Base-by-base conservation (phyloP, 805 yeast species). In the Metschnikowia cubensis region DNA sequence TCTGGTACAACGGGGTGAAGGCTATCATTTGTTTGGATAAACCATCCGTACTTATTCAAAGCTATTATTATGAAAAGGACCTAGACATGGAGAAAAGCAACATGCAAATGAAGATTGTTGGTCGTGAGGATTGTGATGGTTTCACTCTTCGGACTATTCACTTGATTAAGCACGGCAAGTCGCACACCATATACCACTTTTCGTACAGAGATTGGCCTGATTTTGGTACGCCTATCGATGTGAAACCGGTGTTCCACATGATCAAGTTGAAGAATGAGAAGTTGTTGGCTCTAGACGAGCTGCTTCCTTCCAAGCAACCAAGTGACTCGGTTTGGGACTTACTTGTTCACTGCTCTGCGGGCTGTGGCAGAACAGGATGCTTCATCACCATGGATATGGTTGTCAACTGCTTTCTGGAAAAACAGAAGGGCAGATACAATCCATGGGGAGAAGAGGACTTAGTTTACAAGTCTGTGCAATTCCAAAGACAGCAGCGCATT, bases 401-500 rank as follows among this genome's bases (percentile, higher is more conserved):
- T 14, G 45, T 68, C 29, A 67, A 67, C 48, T 57, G 64, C 41
- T 59, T 70, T 22, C 35, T 40, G 13, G 39, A 45, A 4, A 40
- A 48, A 6, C 45, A 69, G 68, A 21, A 33, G 11, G 29, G 32
- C 22, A 31, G 43, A 10, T 5, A 56, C 65, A 52, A 75, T 66
- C 61, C 70, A 67, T 57, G 60, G 60, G 60, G 59, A 17, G 35
- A 58, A 36, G 66, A 69, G 20, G 94, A 87, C 65, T 69, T 85
- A 50, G 73, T 88, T 2, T 82, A 77, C 58, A 76, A 82, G 56
- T 77, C 82, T 3, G 84, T 88, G 11, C 81, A 84, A 56, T 77
- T 74, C 46, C 81, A 88, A 59, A 74, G 96, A 57, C 77, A 80
- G 53, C 94, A 87, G 65, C 69, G 96, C 56, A 74, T 88, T 22